Evolutionary conservation across 768 basidiomycete genomes (phyloP), one percentile per base, ranked within the genome.

Genomic region (Macrolepiota dolichaula): DNA sequence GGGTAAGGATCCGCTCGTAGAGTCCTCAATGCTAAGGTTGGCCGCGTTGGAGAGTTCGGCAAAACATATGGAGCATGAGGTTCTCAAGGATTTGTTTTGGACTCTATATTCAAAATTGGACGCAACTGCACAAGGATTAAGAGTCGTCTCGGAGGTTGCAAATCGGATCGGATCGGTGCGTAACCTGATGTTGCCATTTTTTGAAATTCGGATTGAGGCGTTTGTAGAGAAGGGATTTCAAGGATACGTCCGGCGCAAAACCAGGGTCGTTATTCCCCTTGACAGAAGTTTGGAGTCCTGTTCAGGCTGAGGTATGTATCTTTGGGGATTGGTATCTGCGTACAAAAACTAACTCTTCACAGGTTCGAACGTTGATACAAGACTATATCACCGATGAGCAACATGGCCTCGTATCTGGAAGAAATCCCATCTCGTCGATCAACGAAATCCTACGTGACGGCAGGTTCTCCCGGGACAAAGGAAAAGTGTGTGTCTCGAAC

Each of bases 361-460:
- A 98, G 96, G 85, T 98, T 46, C 87, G 90, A 61, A 87, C 83
- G 4, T 73, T 98, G 3, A 83, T 98, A 42, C 83, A 86, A 59
- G 93, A 95, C 73, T 98, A 98, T 75, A 79, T 99, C 1, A 89
- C 88, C n/a, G 92, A 95, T 72, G 95, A 96, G 65, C 89, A 93
- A 63, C 87, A 87, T 73, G 89, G 90, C 9, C 81, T 86, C 4
- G 80, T 86, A 9, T 81, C 91, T 22, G 88, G 91, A 5, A 82
- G 94, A 49, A 94, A 96, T 71, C 92, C 93, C 6, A 89, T 98
- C 63, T 86, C 88, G 0, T 94, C 96, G 1, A 94, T 98, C 71
- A 97, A 96, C 66, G 97, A 98, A 66, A 88, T 93, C 13, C 81
- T 99, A 40, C 84, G 94, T 15, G 92, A 93, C 57, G 91, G 92